phyloP scores from a whole-genome alignment of 1,284 basidiomycete species.

The Rhodotorula sp. region DNA sequence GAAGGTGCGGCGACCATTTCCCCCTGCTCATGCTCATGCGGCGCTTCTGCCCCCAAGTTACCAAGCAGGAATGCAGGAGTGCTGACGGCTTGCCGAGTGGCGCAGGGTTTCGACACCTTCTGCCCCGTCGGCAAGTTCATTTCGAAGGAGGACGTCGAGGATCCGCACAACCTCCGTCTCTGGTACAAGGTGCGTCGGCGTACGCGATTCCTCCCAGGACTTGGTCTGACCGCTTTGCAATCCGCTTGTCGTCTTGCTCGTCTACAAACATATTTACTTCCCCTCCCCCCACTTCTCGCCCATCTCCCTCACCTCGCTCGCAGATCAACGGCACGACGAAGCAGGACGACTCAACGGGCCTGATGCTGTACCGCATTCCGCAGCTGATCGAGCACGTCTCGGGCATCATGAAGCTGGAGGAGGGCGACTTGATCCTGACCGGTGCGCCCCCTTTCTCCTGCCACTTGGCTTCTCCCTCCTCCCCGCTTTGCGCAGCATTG shows the following conservation, averaged over 20 bases:
- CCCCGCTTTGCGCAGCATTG: too few relatives aligned
- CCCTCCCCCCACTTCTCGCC: not conserved
- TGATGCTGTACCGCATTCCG: conserved; percentile 91
- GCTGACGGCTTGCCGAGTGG: not conserved
- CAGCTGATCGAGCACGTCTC: conserved; percentile 88
- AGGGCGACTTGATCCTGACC: conserved; percentile 55
- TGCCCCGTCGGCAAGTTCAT: conserved; percentile 63
- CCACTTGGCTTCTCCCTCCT: too few relatives aligned
- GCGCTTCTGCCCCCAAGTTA: too few relatives aligned
- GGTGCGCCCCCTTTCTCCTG: conserved; percentile 33
- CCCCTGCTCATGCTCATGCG: conserved; percentile 31
- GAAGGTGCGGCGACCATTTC: conserved; percentile 59
- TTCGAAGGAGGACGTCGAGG: conserved; percentile 67
- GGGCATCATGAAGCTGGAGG: conserved; percentile 93
- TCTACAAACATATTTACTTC: not conserved
- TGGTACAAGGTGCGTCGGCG: conserved; percentile 60
- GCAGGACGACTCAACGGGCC: conserved; percentile 79
- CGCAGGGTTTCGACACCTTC: conserved; percentile 75
- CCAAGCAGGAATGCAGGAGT: not conserved
- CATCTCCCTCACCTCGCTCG: not conserved
- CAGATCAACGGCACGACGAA: conserved; percentile 80
- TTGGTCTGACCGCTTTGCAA: too few relatives aligned
- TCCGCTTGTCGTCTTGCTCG: not conserved
- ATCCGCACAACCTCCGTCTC: conserved; percentile 74
- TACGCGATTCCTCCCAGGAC: too few relatives aligned